These are phyloP conservation scores for Nicotiana noctiflora DNA, from an alignment of 257 asterid genomes.

Conservation along the genomic window DNA sequence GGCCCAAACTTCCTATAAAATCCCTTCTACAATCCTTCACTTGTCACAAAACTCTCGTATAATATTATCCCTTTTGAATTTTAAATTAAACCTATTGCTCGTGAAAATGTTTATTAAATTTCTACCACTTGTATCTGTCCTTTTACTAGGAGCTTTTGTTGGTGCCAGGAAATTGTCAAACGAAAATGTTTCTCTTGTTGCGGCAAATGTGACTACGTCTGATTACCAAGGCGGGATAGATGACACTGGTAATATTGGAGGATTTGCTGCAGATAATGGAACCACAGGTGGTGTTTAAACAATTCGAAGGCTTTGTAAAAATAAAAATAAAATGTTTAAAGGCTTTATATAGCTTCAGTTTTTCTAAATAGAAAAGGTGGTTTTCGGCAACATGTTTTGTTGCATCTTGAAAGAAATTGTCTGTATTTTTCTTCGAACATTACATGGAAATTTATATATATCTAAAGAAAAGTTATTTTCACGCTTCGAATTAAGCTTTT, in stretches of 20 bases:
- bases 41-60: not conserved
- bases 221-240: not conserved
- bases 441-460: too few relatives aligned
- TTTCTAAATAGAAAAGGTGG: not conserved
- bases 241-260: not conserved
- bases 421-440: too few relatives aligned
- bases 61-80: not conserved
- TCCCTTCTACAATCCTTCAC: not conserved
- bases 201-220: not conserved
- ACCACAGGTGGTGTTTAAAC: not conserved
- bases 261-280: not conserved
- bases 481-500: too few relatives aligned
- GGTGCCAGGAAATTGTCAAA: not conserved
- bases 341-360: not conserved
- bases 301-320: not conserved
- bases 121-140: not conserved
- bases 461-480: too few relatives aligned
- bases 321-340: not conserved
- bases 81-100: not conserved
- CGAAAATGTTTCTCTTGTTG: not conserved
- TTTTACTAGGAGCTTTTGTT: not conserved
- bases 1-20: not conserved
- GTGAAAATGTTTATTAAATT: not conserved
- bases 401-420: too few relatives aligned
- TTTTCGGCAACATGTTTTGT: too few relatives aligned